These are phyloP conservation scores for Batkoa obscura DNA, from an alignment of 371 early-diverging fungal genomes.

Conservation along the genomic window DNA sequence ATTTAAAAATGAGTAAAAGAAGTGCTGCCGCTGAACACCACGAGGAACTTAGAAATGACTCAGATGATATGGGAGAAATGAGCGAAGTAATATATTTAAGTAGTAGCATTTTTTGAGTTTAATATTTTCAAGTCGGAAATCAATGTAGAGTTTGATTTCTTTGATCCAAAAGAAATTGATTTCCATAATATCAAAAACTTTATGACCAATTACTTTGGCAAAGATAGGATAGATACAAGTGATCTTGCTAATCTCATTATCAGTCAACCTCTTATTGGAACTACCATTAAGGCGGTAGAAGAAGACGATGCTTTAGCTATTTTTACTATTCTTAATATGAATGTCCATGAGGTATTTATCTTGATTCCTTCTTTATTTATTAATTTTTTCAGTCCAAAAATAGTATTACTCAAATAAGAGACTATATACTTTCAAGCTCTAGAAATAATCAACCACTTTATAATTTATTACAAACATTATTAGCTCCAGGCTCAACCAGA, in stretches of 20 bases:
- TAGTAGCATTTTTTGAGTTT: too few species aligned
- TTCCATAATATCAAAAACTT: slow-evolving; percentile 84
- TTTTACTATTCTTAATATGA: slow-evolving; percentile 56
- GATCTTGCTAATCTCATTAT: slow-evolving; percentile 75
- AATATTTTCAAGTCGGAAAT: slow-evolving; percentile 13
- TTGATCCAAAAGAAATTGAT: slow-evolving; percentile 68
- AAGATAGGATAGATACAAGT: slow-evolving; percentile 51
- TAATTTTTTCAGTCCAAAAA: not conserved
- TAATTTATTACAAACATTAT: slow-evolving; percentile 17
- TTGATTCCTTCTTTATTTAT: not conserved
- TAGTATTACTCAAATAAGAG: slow-evolving; percentile 2
- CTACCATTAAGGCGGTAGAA: slow-evolving; percentile 73
- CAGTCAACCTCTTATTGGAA: slow-evolving; percentile 57
- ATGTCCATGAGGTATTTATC: slow-evolving; percentile 25
- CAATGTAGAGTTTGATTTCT: slow-evolving; percentile 91
- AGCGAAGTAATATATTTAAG: too few species aligned
- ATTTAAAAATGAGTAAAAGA: too few species aligned
- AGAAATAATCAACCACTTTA: slow-evolving; percentile 29
- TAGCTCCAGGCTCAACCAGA: not conserved
- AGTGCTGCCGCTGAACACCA: too few species aligned
- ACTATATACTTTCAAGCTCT: slow-evolving; percentile 16
- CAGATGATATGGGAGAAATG: too few species aligned
- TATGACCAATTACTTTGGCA: slow-evolving; percentile 49
- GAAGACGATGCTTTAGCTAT: slow-evolving; percentile 91
- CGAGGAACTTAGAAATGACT: too few species aligned